A percentile compares a stretch with the other conserved stretches of the same genome.
phyloP scores from a whole-genome alignment of 768 basidiomycete genomes.

The Boletus rubroflammeus region DNA sequence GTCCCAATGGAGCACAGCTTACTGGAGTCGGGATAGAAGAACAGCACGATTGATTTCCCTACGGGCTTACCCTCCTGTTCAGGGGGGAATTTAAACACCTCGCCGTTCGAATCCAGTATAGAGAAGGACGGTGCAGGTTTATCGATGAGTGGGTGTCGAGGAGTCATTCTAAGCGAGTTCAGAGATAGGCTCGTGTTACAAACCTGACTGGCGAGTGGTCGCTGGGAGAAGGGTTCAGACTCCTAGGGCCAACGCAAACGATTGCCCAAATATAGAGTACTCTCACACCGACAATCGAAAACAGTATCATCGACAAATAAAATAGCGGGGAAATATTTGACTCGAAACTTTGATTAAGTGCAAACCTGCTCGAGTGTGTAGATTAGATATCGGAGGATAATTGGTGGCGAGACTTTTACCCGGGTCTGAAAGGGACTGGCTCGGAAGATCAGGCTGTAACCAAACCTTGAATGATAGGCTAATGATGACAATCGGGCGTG shows the following conservation, averaged over 20 bases:
- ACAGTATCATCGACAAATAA: not conserved
- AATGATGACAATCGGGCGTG: not conserved
- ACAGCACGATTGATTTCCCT: slow-evolving; percentile 58
- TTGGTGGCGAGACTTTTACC: not conserved
- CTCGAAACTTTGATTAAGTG: slow-evolving; percentile 4
- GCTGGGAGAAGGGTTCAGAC: not conserved
- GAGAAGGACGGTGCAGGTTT: slow-evolving; percentile 64
- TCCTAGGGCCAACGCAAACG: too few species aligned
- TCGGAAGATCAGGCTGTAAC: not conserved
- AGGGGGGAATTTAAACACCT: slow-evolving; percentile 56
- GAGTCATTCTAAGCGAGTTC: slow-evolving; percentile 34
- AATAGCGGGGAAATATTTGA: not conserved
- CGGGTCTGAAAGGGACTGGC: not conserved
- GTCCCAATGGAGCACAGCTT: slow-evolving; percentile 17
- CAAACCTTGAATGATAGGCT: not conserved
- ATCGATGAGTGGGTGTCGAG: slow-evolving; percentile 51
- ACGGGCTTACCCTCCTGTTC: slow-evolving; percentile 40
- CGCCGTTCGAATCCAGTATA: slow-evolving; percentile 61
- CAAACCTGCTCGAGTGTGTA: not conserved
- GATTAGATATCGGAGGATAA: slow-evolving; percentile 2
- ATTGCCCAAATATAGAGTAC: too few species aligned
- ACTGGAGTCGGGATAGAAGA: slow-evolving; percentile 79
- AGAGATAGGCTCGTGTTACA: not conserved
- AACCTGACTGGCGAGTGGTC: not conserved
- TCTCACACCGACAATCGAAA: slow-evolving; percentile 2